phyloP scores from a whole-genome alignment of 768 basidiomycete genomes.

The Xerocomellus amylosporus region DNA sequence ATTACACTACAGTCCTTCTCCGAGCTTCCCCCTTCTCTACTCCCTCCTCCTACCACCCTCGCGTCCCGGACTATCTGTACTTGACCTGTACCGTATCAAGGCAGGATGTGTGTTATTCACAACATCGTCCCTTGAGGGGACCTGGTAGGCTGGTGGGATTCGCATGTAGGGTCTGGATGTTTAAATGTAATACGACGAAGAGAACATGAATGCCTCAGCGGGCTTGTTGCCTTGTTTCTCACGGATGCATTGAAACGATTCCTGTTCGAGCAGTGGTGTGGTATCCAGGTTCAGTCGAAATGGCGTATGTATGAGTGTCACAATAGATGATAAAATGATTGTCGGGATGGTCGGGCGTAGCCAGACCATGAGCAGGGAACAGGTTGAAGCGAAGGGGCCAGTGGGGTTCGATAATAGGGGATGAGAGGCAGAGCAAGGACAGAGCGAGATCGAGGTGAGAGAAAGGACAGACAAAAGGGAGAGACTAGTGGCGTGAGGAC shows the following conservation, averaged over 20 bases:
- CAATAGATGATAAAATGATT: slow-evolving; percentile 5
- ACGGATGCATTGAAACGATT: background rate
- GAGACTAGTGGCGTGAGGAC: slow-evolving; percentile 8
- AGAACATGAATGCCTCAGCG: background rate
- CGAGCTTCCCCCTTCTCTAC: background rate
- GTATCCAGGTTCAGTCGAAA: slow-evolving; percentile 3
- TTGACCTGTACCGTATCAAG: background rate
- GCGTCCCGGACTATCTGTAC: background rate
- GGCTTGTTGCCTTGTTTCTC: background rate
- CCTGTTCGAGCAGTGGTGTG: background rate
- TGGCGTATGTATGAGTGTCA: slow-evolving; percentile 1
- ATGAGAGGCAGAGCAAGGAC: slow-evolving; percentile 11
- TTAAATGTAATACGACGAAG: background rate
- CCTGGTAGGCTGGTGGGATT: background rate
- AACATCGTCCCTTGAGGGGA: background rate
- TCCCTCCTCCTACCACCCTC: background rate
- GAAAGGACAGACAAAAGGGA: slow-evolving; percentile 13
- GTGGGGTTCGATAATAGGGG: slow-evolving; percentile 7
- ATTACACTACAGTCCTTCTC: slow-evolving; percentile 16
- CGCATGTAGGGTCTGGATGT: background rate
- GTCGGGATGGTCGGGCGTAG: background rate
- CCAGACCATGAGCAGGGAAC: slow-evolving; percentile 3
- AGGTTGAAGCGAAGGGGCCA: slow-evolving; percentile 2
- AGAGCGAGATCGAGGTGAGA: slow-evolving; percentile 5
- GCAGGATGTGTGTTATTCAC: background rate